Base-by-base conservation (phyloP, 176 grass and related monocot species). In the Oryza rufipogon region DNA sequence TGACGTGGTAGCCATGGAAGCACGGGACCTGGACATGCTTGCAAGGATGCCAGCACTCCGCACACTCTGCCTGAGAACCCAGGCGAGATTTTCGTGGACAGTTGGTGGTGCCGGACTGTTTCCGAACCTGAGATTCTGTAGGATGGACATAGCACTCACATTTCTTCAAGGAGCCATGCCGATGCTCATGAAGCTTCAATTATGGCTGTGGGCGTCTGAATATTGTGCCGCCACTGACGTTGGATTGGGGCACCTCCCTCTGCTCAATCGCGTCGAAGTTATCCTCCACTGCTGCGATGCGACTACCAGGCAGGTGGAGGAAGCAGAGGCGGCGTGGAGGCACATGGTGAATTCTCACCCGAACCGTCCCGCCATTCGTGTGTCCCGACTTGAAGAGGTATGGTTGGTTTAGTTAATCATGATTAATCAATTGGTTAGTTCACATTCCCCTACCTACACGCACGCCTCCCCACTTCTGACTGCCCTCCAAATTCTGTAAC, bases 41-140 rank as follows among this genome's bases (percentile, higher is more conserved):
- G 7, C 39, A 8, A 41, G 39, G 39, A 41, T 41, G 7, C 39
- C 39, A 41, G 39, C 39, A 41, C 7, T 41, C 6, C 39, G 39
- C 39, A 9, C 0, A 41, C 51, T 56, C 4, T 0, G 25, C 16
- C 5, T 60, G 19, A 0, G 1, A 1, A 8, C 1, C 0, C 1
- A 19, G 6, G 1, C 2, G 19, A 60, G 16, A 60, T 9, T 20
- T 58, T 58, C 1, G 1, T n/a, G 19, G 19, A 58, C 54, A 19
- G 54, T 58, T 8, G 6, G 4, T 19, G 54, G 10, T 58, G 54
- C 6, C 54, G 54, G 54, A 9, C 54, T 58, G 1, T 58, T 58
- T 58, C 17, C 54, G 19, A 58, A 58, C 6, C 54, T 58, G 6
- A 58, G 54, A 58, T 20, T 2, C 54, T 58, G 54, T 17, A 0